A percentile compares a stretch with the other conserved stretches of the same genome.
Conservation (phyloP, 73 alveolate genomes). For the Tetrahymena elliotti region DNA sequence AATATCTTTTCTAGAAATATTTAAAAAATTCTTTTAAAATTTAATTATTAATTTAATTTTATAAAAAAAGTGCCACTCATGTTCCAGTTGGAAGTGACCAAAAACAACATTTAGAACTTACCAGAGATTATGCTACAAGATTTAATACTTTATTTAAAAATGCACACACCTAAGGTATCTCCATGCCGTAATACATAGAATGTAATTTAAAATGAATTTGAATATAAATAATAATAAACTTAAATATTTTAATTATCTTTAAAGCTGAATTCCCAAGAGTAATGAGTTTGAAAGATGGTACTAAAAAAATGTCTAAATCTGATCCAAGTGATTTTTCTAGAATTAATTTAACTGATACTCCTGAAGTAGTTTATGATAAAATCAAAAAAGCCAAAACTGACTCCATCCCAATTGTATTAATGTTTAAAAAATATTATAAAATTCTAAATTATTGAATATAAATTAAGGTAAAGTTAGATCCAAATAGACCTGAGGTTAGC, state of each 20-base stretch:
- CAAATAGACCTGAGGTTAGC: constrained; percentile 54
- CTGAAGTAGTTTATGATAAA: constrained; percentile 56
- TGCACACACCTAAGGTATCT: not conserved
- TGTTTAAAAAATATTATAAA: not conserved
- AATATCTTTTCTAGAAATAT: not conserved
- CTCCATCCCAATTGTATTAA: constrained; percentile 46
- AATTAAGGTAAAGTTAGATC: not conserved
- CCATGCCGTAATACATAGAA: constrained; percentile 46
- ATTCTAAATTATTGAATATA: not conserved
- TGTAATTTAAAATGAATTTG: not conserved
- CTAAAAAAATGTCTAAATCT: constrained; percentile 77
- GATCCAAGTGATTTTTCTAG: constrained; percentile 49
- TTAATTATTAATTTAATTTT: not conserved
- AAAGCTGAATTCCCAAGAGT: constrained; percentile 52
- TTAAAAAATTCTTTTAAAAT: not conserved
- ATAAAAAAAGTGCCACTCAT: constrained; percentile 44
- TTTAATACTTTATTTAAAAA: constrained; percentile 43
- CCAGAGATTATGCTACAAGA: constrained; percentile 68
- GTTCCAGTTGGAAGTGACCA: constrained; percentile 91
- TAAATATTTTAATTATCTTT: not conserved
- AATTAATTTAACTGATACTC: constrained; percentile 66
- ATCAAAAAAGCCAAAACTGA: constrained; percentile 76
- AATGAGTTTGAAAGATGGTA: constrained; percentile 72
- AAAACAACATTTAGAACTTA: constrained; percentile 75
- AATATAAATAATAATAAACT: no score